Conservation (phyloP, 257 asterid species). For the Catharanthus roseus region DNA sequence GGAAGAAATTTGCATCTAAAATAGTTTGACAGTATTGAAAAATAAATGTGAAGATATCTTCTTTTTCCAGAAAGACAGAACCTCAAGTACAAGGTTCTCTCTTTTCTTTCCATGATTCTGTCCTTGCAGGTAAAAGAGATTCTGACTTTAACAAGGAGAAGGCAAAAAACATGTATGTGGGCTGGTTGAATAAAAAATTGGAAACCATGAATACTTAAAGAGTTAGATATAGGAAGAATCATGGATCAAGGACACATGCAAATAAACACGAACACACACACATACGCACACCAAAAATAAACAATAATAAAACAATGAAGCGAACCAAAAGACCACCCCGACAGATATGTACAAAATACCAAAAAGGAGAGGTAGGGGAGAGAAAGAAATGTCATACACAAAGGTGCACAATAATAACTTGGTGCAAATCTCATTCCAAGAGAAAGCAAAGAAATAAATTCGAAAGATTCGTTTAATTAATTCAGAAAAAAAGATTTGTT, state of each 20-base stretch:
- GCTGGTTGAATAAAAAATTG: background rate
- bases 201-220: background rate
- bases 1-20: background rate
- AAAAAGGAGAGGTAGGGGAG: background rate
- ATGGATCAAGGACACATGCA: background rate
- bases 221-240: background rate
- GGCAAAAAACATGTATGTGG: background rate
- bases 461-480: background rate
- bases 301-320: too few relatives aligned
- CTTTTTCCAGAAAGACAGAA: background rate
- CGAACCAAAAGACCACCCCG: too few relatives aligned
- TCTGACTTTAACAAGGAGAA: background rate
- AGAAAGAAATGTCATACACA: background rate
- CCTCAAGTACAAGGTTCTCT: background rate
- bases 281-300: too few relatives aligned
- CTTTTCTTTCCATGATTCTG: background rate
- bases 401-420: background rate
- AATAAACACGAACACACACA: too few relatives aligned
- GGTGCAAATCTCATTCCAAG: background rate
- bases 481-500: too few relatives aligned
- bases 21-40: background rate
- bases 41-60: background rate
- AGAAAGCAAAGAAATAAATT: background rate
- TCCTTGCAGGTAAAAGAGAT: background rate
- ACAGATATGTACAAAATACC: too few relatives aligned